These are phyloP conservation scores for Coniochaeta ligniaria DNA, from an alignment of 2,329 filamentous ascomycete genomes.

Conservation along the genomic window DNA sequence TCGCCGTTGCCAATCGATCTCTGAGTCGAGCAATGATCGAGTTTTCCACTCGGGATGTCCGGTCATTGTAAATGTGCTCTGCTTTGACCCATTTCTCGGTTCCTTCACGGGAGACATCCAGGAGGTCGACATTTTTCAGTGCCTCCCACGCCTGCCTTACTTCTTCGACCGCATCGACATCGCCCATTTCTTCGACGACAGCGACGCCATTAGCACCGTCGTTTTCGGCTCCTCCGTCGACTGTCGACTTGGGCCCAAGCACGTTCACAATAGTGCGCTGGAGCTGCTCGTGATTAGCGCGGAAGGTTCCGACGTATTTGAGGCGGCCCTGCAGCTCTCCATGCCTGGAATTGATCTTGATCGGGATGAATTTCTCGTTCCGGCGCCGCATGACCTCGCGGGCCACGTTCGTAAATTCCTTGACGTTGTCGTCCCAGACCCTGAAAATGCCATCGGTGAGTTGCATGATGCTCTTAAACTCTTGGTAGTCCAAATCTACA, in stretches of 20 bases:
- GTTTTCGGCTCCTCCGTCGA: constrained; percentile 44
- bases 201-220: constrained; percentile 52
- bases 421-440: constrained; percentile 91
- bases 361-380: constrained; percentile 97
- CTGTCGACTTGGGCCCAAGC: constrained; percentile 67
- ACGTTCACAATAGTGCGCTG: constrained; percentile 95
- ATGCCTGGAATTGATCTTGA: constrained; percentile 88
- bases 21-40: constrained; percentile 93
- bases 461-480: constrained; percentile 81
- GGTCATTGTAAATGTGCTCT: constrained; percentile 94
- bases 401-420: constrained; percentile 96
- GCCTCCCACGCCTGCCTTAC: constrained; percentile 92
- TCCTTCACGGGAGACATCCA: constrained; percentile 85
- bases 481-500: constrained; percentile 85
- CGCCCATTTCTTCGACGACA: constrained; percentile 88
- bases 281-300: constrained; percentile 94
- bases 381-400: constrained; percentile 88
- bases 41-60: constrained; percentile 94
- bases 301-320: constrained; percentile 90
- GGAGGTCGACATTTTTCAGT: constrained; percentile 86
- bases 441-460: constrained; percentile 80
- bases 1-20: constrained; percentile 88
- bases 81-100: constrained; percentile 89
- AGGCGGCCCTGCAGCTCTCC: constrained; percentile 83
- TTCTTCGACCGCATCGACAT: constrained; percentile 94